Percentiles rank a stretch among this genome's conserved stretches.
Conservation (phyloP, 1,284 basidiomycete species). For the Uromyces viciae-fabae region DNA sequence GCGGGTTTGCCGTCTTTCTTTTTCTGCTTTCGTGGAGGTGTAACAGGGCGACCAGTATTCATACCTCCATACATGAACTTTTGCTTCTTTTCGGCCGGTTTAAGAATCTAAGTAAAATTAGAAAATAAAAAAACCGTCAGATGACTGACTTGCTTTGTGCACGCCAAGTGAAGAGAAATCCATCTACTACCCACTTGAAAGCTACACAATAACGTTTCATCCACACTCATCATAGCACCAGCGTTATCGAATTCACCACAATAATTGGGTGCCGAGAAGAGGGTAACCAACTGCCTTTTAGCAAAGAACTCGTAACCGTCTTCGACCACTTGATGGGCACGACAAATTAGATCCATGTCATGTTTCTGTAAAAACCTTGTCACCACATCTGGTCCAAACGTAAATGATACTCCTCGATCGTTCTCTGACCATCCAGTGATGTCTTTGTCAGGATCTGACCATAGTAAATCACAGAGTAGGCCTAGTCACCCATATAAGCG, state of each 20-base stretch:
- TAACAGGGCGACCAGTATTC: constrained; percentile 30
- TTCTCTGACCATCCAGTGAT: constrained; percentile 99
- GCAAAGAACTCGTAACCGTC: constrained; percentile 99
- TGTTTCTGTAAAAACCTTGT: constrained; percentile 97
- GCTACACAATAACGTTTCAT: constrained; percentile 93
- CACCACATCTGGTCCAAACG: constrained; percentile 97
- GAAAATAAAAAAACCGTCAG: constrained; percentile 12
- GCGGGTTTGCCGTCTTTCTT: constrained; percentile 38
- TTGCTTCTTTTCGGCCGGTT: constrained; percentile 38
- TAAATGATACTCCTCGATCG: constrained; percentile 95
- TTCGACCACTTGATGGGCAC: constrained; percentile 98
- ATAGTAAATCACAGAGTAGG: constrained; percentile 89
- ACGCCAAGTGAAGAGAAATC: background rate
- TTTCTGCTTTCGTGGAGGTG: constrained; percentile 41
- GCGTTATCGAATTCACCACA: constrained; percentile 95
- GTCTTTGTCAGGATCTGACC: constrained; percentile 99
- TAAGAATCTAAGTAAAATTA: constrained; percentile 17
- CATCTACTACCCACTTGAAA: constrained; percentile 69
- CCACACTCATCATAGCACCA: constrained; percentile 99
- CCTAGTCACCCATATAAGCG: constrained; percentile 59
- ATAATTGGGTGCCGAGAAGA: constrained; percentile 97
- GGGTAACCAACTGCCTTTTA: constrained; percentile 90
- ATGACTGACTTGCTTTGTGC: background rate
- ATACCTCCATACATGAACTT: constrained; percentile 42
- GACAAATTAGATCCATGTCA: constrained; percentile 98